These are phyloP conservation scores for Trichophyton verrucosum DNA, from an alignment of 2,329 filamentous ascomycete genomes.

Conservation along the genomic window DNA sequence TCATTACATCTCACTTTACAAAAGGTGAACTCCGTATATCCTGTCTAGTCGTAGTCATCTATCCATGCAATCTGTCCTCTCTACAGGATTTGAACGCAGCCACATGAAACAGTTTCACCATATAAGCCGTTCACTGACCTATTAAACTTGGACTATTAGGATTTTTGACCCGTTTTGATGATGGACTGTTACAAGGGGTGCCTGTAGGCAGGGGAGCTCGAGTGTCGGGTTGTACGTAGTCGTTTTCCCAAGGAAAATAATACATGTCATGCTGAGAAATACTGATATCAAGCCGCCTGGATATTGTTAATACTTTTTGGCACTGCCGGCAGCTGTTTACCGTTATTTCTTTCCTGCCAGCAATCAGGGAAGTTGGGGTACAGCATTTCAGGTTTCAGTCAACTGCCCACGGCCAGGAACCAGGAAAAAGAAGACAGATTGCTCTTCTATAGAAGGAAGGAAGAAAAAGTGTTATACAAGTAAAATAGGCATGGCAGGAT, in stretches of 20 bases:
- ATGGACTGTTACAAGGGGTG: background rate
- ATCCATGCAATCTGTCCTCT: background rate
- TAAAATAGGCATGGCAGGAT: background rate
- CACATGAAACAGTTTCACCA: background rate
- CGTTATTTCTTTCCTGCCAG: background rate
- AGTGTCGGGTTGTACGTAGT: background rate
- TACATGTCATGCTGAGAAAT: background rate
- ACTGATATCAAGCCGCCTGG: background rate
- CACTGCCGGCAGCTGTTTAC: background rate
- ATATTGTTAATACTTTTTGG: background rate
- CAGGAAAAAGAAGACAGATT: background rate
- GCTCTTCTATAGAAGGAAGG: background rate
- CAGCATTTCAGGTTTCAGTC: background rate
- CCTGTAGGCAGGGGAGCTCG: background rate
- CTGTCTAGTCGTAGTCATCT: too few species aligned
- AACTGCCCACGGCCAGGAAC: background rate
- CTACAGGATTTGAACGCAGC: background rate
- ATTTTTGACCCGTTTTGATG: background rate
- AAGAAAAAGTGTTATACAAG: background rate
- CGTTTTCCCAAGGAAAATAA: background rate
- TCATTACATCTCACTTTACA: background rate
- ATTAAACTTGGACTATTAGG: background rate
- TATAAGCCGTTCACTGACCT: background rate
- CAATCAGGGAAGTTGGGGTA: background rate
- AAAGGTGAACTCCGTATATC: too few species aligned